Evolutionary conservation across 768 basidiomycete genomes (phyloP), one percentile per base, ranked within the genome.

Genomic region (Cubamyces lactineus): DNA sequence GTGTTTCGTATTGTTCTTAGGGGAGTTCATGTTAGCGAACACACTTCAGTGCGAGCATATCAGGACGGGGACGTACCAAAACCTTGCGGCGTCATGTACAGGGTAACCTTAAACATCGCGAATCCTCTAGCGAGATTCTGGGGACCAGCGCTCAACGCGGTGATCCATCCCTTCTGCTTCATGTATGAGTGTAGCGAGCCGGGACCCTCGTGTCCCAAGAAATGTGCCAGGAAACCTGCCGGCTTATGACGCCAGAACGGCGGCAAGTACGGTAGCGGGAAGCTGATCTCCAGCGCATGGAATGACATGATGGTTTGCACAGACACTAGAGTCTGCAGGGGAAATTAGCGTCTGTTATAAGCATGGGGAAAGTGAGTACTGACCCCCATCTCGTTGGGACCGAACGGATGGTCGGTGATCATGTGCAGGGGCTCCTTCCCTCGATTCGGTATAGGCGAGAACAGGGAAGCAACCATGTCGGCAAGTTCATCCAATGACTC

Each of bases 161-260:
- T 93, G 40, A 91, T 82, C 94, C 94, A 96, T 2, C 93, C 92
- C 70, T 89, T 90, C 63, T 81, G 80, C 77, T 96, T 98, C 59
- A 99, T 80, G 72, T 94, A 94, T 0, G 94, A 92, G 68, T 92
- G 83, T 30, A 98, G 76, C 0, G 96, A 98, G 1, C 96, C 96
- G 39, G 89, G 86, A 1, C 95, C 95, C 76, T 98, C 95, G 70
- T 98, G 94, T 0, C 95, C 95, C 34, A 94, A 75, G 69, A 96
- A 87, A 70, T 95, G 91, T 3, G 86, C 80, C 23, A 98, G 71
- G 73, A 92, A 89, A 57, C 83, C 73, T 5, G 80, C 84, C 4
- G 96, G 94, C 75, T 96, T 91, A 73, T 86, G 78, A 67, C 86
- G 83, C 92, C 93, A 85, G 69, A 86, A 74, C 58, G 82, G 83